These are phyloP conservation scores for Ustilago sp. DNA, from an alignment of 1,284 basidiomycete genomes.

Conservation along the genomic window DNA sequence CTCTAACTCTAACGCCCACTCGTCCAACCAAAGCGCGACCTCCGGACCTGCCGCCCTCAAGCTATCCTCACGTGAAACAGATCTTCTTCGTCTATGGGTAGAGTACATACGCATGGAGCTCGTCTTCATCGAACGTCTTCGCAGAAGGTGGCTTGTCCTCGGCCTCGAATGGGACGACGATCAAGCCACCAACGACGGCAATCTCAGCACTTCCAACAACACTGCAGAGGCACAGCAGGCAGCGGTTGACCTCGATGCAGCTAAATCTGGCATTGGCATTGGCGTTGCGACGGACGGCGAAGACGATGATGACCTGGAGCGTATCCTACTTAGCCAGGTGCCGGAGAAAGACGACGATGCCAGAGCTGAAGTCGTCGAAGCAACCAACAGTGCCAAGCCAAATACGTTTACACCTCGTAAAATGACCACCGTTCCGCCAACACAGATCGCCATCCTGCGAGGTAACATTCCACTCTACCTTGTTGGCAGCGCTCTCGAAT, in stretches of 20 bases:
- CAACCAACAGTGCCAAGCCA: constrained; percentile 18
- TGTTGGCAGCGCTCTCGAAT: constrained; percentile 47
- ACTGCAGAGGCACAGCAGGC: constrained; percentile 33
- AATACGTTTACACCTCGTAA: constrained; percentile 30
- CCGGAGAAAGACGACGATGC: constrained; percentile 44
- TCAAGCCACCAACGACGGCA: neutral
- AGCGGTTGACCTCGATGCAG: constrained; percentile 35
- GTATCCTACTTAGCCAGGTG: constrained; percentile 39
- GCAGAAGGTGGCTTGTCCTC: constrained; percentile 83
- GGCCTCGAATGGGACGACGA: constrained; percentile 73
- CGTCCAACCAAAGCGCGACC: neutral
- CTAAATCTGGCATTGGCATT: neutral
- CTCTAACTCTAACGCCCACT: neutral
- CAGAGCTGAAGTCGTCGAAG: constrained; percentile 19
- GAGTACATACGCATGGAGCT: constrained; percentile 86
- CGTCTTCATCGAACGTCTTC: constrained; percentile 84
- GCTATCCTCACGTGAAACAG: constrained; percentile 45
- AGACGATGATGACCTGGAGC: constrained; percentile 24
- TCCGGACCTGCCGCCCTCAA: constrained; percentile 48
- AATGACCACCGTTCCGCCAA: constrained; percentile 40
- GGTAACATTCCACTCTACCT: constrained; percentile 60
- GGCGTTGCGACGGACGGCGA: constrained; percentile 7
- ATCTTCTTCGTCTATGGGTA: constrained; percentile 62
- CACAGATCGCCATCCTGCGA: constrained; percentile 56
- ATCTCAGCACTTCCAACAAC: constrained; percentile 17